These are phyloP conservation scores for Mortierella claussenii DNA, from an alignment of 192 early-diverging fungal genomes.

Conservation along the genomic window DNA sequence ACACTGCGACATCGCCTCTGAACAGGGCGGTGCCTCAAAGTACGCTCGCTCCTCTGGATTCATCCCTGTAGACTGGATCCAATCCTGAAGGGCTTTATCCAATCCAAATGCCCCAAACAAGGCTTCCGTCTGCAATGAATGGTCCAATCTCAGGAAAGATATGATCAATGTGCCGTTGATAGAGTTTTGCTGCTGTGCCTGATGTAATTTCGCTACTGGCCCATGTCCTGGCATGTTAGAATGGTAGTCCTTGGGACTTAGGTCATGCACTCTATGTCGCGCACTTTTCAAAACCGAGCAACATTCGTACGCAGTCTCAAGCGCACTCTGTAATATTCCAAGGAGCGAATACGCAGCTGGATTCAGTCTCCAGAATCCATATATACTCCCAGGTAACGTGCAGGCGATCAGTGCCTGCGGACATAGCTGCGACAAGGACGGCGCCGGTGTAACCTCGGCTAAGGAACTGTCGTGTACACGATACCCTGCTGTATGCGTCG, in stretches of 20 bases:
- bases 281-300: constrained; percentile 12
- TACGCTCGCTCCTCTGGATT: background rate
- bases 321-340: constrained; percentile 1
- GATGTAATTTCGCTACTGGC: too few species aligned
- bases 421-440: background rate
- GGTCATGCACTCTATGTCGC: constrained; percentile 15
- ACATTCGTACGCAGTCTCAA: constrained; percentile 14
- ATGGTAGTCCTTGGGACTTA: background rate
- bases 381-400: constrained; percentile 19
- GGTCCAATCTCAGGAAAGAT: constrained; percentile 21
- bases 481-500: background rate
- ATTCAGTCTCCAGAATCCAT: constrained; percentile 36
- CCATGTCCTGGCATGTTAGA: too few species aligned
- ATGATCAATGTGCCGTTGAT: constrained; percentile 27
- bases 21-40: constrained; percentile 1
- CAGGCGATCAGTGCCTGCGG: constrained; percentile 35
- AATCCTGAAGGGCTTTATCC: constrained; percentile 25
- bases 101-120: constrained; percentile 8
- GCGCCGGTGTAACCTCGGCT: too few species aligned
- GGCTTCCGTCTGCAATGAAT: constrained; percentile 17
- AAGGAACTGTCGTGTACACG: too few species aligned
- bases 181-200: background rate
- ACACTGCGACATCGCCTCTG: too few species aligned
- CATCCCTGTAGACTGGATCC: constrained; percentile 10
- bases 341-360: constrained; percentile 19